phyloP scores from a whole-genome alignment of 495 filamentous ascomycete species.

The Neurospora pannonica region DNA sequence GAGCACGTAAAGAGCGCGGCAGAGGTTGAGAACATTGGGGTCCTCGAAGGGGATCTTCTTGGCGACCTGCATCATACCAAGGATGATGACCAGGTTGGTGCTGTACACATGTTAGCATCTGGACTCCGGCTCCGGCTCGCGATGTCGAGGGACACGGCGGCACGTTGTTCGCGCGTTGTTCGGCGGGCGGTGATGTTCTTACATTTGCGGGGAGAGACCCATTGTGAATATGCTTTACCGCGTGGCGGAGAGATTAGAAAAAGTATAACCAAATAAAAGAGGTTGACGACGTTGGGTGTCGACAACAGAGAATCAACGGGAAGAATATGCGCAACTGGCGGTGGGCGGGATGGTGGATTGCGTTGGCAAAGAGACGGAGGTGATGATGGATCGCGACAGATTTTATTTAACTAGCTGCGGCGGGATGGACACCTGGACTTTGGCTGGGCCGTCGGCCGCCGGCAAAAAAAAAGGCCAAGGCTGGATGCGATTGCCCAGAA shows the following conservation, averaged over 20 bases:
- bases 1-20: conserved; percentile 73
- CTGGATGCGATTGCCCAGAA: neutral
- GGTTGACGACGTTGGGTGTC: neutral
- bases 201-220: neutral
- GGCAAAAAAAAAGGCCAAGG: neutral
- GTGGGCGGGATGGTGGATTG: neutral
- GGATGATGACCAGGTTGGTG: conserved; percentile 87
- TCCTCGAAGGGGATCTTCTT: conserved; percentile 96
- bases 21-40: conserved; percentile 69
- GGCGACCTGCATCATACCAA: conserved; percentile 95
- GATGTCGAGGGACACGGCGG: neutral
- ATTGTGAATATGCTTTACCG: neutral
- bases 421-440: neutral
- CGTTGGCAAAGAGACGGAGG: neutral
- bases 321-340: neutral
- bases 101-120: conserved; percentile 32
- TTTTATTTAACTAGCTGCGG: neutral
- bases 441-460: neutral
- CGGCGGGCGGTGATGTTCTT: neutral
- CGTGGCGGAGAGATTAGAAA: neutral
- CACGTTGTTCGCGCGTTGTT: neutral
- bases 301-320: neutral
- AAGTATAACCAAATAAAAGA: neutral
- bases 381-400: neutral
- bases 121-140: neutral